Evolutionary conservation across 306 rosid genomes (phyloP).

Genomic region (Herpetospermum pedunculosum): DNA sequence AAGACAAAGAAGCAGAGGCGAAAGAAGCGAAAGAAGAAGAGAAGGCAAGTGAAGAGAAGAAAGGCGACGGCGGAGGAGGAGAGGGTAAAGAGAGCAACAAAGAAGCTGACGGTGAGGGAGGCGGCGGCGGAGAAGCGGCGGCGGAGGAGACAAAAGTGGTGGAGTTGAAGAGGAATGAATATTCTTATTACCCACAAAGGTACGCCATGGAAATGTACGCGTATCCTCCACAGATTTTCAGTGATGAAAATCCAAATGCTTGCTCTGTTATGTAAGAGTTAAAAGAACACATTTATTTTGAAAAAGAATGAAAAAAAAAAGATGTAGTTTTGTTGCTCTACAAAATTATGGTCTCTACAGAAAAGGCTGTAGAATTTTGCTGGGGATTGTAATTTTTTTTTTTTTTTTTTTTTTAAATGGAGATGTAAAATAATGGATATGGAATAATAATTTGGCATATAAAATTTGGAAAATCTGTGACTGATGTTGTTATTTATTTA

Average conservation of each 20-base stretch:
- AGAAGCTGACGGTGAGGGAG: not conserved
- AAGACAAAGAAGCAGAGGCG: slow-evolving; percentile 25
- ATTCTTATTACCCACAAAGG: slow-evolving; percentile 36
- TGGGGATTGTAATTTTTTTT: slow-evolving; percentile 4
- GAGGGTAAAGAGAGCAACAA: slow-evolving; percentile 14
- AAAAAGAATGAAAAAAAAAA: not conserved
- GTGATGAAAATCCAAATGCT: slow-evolving; percentile 95
- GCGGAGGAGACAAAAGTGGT: slow-evolving; percentile 30
- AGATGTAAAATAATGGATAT: slow-evolving; percentile 11
- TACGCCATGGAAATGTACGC: slow-evolving; percentile 40
- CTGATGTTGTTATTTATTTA: not conserved
- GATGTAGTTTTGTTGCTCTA: too few relatives aligned
- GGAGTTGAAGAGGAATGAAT: slow-evolving; percentile 47
- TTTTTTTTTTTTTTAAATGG: not conserved
- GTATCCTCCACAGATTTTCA: slow-evolving; percentile 69
- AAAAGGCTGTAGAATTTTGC: slow-evolving; percentile 1
- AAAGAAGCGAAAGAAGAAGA: slow-evolving; percentile 14
- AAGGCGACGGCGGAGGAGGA: not conserved
- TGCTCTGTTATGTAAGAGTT: slow-evolving; percentile 36
- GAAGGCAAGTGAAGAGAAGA: slow-evolving; percentile 16
- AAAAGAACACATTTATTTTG: too few relatives aligned
- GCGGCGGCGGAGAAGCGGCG: not conserved
- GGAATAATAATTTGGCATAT: not conserved
- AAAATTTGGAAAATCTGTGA: not conserved
- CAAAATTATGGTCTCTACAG: slow-evolving; percentile 7